phyloP scores from a whole-genome alignment of 1,284 basidiomycete genomes.

The Tylopilus orsonianus region DNA sequence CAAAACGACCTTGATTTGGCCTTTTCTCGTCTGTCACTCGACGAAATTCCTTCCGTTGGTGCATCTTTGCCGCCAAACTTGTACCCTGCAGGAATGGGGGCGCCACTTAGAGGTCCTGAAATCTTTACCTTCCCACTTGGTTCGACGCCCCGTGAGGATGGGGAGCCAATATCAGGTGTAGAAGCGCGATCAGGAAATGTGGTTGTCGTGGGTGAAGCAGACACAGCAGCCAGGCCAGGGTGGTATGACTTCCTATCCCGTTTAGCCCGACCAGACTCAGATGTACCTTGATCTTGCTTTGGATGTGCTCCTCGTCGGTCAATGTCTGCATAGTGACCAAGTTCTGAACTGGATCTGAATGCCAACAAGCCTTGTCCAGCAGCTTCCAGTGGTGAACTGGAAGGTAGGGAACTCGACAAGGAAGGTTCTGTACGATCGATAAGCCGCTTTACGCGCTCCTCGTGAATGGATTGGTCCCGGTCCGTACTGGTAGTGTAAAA shows the following conservation, averaged over 20 bases:
- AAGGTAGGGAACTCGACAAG: conserved; percentile 57
- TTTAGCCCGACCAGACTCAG: conserved; percentile 49
- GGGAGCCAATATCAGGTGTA: conserved; percentile 56
- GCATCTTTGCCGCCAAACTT: conserved; percentile 79
- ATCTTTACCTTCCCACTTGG: conserved; percentile 72
- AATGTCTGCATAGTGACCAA: conserved; percentile 73
- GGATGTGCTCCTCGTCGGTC: conserved; percentile 36
- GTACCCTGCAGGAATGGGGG: conserved; percentile 84
- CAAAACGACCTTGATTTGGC: conserved; percentile 88
- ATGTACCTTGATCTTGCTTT: conserved; percentile 46
- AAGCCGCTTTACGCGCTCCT: conserved; percentile 40
- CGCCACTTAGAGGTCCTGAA: conserved; percentile 85
- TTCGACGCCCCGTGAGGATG: conserved; percentile 34
- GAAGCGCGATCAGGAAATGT: conserved; percentile 51
- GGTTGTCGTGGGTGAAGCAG: conserved; percentile 43
- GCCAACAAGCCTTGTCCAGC: conserved; percentile 38
- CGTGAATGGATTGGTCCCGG: conserved; percentile 37
- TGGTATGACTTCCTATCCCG: conserved; percentile 58
- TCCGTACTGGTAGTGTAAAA: conserved; percentile 42
- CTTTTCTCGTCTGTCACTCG: conserved; percentile 77
- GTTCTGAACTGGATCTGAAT: conserved; percentile 68
- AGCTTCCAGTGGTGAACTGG: conserved; percentile 45
- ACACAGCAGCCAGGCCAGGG: conserved; percentile 49
- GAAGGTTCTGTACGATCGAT: conserved; percentile 52
- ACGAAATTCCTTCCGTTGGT: conserved; percentile 43